phyloP scores from a whole-genome alignment of 352 stramenopile genomes.

The Pythium periplocum region DNA sequence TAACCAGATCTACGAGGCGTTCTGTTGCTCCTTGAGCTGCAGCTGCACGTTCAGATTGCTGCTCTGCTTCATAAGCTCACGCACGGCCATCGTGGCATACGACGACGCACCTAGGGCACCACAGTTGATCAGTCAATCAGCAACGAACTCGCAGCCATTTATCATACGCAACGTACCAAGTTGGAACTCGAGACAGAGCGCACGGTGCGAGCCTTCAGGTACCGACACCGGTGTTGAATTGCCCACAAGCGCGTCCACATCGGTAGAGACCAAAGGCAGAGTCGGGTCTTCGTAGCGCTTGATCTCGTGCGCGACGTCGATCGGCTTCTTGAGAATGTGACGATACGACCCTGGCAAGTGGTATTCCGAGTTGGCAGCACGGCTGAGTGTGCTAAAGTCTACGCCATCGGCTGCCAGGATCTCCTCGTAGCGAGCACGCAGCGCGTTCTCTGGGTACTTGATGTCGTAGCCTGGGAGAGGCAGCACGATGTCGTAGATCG shows the following conservation, averaged over 20 bases:
- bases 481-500: slow-evolving; percentile 94
- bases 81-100: slow-evolving; percentile 95
- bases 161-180: slow-evolving; percentile 30
- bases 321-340: slow-evolving; percentile 87
- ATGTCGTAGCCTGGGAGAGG: slow-evolving; percentile 93
- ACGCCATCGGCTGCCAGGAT: slow-evolving; percentile 55
- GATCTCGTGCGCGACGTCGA: slow-evolving; percentile 88
- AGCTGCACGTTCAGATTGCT: slow-evolving; percentile 76
- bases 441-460: slow-evolving; percentile 77
- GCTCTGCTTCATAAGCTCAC: slow-evolving; percentile 94
- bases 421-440: slow-evolving; percentile 65
- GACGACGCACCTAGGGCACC: slow-evolving; percentile 57
- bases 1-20: no score
- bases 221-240: slow-evolving; percentile 41
- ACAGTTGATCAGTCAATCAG: no score
- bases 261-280: slow-evolving; percentile 91
- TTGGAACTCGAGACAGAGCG: slow-evolving; percentile 80
- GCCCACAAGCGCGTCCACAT: slow-evolving; percentile 77
- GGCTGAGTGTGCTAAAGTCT: slow-evolving; percentile 59
- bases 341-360: slow-evolving; percentile 92
- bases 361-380: slow-evolving; percentile 86
- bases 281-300: slow-evolving; percentile 91
- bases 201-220: slow-evolving; percentile 47
- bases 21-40: slow-evolving; percentile 38
- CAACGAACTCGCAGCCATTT: no score